Evolutionary conservation across 83 land plant genomes (phyloP).

Genomic region (Diphasiastrum complanatum): DNA sequence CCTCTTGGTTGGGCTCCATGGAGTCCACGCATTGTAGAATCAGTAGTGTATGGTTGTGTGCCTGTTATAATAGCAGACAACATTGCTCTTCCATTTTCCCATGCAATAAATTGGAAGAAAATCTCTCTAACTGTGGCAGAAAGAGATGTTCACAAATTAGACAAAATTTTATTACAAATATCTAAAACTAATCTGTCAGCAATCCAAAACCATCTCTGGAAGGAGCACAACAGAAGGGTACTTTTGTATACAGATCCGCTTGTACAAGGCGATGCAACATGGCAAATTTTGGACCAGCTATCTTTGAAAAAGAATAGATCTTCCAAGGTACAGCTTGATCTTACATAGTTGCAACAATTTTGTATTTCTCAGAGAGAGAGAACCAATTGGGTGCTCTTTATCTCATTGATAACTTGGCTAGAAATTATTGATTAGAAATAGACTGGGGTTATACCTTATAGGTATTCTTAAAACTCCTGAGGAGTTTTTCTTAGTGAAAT

Average conservation of each 20-base stretch:
- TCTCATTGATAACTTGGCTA: too few species aligned
- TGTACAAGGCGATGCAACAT: slow-evolving; percentile 71
- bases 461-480: too few species aligned
- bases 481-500: too few species aligned
- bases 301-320: too few species aligned
- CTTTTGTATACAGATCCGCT: slow-evolving; percentile 47
- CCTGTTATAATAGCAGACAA: slow-evolving; percentile 90
- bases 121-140: slow-evolving; percentile 73
- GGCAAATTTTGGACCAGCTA: slow-evolving; percentile 62
- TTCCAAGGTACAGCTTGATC: too few species aligned
- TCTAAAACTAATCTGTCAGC: slow-evolving; percentile 50
- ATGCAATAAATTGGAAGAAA: slow-evolving; percentile 48
- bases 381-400: too few species aligned
- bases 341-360: too few species aligned
- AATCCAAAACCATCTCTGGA: slow-evolving; percentile 69
- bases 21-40: slow-evolving; percentile 89
- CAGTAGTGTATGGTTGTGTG: slow-evolving; percentile 69
- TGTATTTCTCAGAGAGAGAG: too few species aligned
- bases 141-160: slow-evolving; percentile 52
- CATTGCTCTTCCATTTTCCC: slow-evolving; percentile 60
- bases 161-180: slow-evolving; percentile 47
- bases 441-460: too few species aligned
- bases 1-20: slow-evolving; percentile 97
- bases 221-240: slow-evolving; percentile 42
- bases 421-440: too few species aligned